phyloP scores from a whole-genome alignment of 75 land plant species.

The Cunninghamia lanceolata region DNA sequence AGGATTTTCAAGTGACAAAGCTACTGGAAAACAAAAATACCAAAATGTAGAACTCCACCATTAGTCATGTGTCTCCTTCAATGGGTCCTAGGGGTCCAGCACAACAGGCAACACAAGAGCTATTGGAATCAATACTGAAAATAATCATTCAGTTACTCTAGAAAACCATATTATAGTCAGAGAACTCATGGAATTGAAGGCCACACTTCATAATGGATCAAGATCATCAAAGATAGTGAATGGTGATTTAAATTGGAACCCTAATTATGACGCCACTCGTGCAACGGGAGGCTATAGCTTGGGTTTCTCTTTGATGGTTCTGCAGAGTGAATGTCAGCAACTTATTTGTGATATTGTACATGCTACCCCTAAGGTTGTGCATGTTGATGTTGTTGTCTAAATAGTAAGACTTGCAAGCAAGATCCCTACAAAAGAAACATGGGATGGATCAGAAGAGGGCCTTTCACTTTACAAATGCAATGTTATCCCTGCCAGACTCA shows the following conservation, averaged over 20 bases:
- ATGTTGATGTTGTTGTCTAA: constrained; percentile 93
- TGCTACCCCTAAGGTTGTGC: constrained; percentile 97
- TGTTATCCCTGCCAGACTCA: no score
- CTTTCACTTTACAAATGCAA: no score
- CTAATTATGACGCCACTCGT: constrained; percentile 75
- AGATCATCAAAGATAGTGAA: constrained; percentile 52
- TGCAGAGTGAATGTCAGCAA: constrained; percentile 99
- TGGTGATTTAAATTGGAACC: constrained; percentile 59
- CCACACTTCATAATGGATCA: constrained; percentile 32
- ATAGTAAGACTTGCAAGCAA: constrained; percentile 95
- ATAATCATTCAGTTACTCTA: constrained; percentile 56
- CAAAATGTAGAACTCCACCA: no score
- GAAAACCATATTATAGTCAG: constrained; percentile 97
- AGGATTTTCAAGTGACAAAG: constrained; percentile 33
- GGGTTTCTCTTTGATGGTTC: constrained; percentile 83
- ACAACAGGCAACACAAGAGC: constrained; percentile 75
- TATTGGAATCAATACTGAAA: constrained; percentile 71
- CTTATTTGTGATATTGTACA: constrained; percentile 97
- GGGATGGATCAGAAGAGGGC: no score
- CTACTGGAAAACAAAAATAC: constrained; percentile 44
- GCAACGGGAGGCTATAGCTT: constrained; percentile 88
- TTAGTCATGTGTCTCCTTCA: constrained; percentile 59
- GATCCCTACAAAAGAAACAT: constrained; percentile 65
- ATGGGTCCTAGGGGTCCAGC: constrained; percentile 75
- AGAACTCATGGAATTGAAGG: constrained; percentile 77